These are phyloP conservation scores for Fraxinus pennsylvanica DNA, from an alignment of 257 asterid genomes.

Conservation along the genomic window DNA sequence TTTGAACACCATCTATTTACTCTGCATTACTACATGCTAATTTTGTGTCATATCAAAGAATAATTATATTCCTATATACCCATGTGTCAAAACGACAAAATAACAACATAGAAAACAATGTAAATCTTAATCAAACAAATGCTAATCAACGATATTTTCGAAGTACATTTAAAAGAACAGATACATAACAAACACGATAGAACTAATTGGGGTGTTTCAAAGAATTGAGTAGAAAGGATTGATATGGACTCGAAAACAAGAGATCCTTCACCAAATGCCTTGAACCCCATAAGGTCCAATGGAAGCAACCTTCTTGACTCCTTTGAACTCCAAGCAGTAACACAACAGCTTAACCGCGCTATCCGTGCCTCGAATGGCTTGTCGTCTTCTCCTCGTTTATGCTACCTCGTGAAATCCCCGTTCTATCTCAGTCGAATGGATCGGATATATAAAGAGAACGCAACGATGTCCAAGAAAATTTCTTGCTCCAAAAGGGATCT, in stretches of 20 bases:
- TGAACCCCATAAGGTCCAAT: slow-evolving; percentile 36
- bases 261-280: slow-evolving; percentile 21
- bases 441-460: slow-evolving; percentile 36
- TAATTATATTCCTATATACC: neutral
- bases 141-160: neutral
- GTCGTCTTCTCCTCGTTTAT: slow-evolving; percentile 38
- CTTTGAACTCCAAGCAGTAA: slow-evolving; percentile 50
- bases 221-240: neutral
- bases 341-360: slow-evolving; percentile 60
- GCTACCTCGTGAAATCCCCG: slow-evolving; percentile 40
- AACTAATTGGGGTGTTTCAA: neutral
- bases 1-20: too few relatives aligned
- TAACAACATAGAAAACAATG: neutral
- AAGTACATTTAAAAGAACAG: neutral
- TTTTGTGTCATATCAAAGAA: too few relatives aligned
- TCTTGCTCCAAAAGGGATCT: slow-evolving; percentile 23
- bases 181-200: neutral
- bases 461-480: slow-evolving; percentile 44
- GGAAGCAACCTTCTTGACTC: slow-evolving; percentile 67
- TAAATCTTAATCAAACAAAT: neutral
- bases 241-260: slow-evolving; percentile 33
- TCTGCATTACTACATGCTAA: too few relatives aligned
- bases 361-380: slow-evolving; percentile 42
- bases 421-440: slow-evolving; percentile 39
- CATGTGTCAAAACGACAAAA: neutral